Evolutionary conservation across 1,284 basidiomycete species (phyloP).

Genomic region (Pyrrhoderma noxium): DNA sequence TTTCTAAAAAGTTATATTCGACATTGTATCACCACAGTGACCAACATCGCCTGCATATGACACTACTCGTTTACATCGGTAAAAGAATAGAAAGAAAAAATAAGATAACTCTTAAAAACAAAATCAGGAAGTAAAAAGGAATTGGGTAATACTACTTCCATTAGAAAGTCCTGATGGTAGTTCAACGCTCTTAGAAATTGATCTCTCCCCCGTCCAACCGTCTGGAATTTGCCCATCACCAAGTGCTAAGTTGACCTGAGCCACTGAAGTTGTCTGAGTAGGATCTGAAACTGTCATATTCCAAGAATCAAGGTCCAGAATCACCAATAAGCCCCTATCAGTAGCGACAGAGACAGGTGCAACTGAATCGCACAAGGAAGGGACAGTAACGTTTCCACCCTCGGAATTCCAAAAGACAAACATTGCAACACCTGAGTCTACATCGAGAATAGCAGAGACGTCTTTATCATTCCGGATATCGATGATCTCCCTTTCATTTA

Average conservation of each 20-base stretch:
- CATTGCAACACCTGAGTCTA: constrained; percentile 30
- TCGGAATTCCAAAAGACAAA: constrained; percentile 38
- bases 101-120: not conserved
- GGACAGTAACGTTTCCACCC: constrained; percentile 25
- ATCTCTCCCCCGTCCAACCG: constrained; percentile 25
- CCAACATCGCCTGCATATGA: not conserved
- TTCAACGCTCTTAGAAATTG: constrained; percentile 26
- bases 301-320: constrained; percentile 36
- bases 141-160: constrained; percentile 36
- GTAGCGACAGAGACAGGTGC: constrained; percentile 34
- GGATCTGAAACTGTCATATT: constrained; percentile 54
- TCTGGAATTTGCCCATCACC: constrained; percentile 23
- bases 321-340: constrained; percentile 36
- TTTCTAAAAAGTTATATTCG: constrained; percentile 7
- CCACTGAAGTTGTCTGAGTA: constrained; percentile 29
- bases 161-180: constrained; percentile 30
- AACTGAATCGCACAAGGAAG: constrained; percentile 14
- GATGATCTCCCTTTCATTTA: constrained; percentile 24
- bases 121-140: not conserved
- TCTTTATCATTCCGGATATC: constrained; percentile 37
- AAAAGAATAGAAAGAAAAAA: not conserved
- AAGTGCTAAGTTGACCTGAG: constrained; percentile 25
- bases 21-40: not conserved
- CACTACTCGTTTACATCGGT: not conserved
- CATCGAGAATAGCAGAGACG: constrained; percentile 38